These are phyloP conservation scores for Aureobasidium sp. DNA, from an alignment of 2,329 filamentous ascomycete genomes.

Conservation along the genomic window DNA sequence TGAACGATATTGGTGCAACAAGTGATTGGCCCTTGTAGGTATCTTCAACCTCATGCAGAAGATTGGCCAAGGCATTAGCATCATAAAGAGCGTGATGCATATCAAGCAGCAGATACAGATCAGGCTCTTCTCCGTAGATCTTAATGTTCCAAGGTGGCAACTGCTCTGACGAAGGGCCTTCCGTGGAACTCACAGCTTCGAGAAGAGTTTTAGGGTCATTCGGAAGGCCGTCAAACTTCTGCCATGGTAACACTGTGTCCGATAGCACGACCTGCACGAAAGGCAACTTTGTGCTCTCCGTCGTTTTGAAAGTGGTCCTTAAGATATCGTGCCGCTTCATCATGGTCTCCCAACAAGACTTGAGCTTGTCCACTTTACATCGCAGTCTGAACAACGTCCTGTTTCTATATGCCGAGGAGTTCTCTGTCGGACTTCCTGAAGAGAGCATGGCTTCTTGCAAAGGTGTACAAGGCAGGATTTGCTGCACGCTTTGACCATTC, in stretches of 20 bases:
- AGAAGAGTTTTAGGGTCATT: neutral
- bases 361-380: conserved; percentile 46
- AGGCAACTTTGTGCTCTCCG: conserved; percentile 52
- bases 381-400: conserved; percentile 57
- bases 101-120: conserved; percentile 39
- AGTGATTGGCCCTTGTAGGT: conserved; percentile 46
- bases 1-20: conserved; percentile 48
- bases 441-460: conserved; percentile 84
- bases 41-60: conserved; percentile 65
- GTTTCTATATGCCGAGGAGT: conserved; percentile 61
- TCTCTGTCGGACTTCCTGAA: conserved; percentile 38
- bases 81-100: conserved; percentile 86
- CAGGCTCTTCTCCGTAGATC: conserved; percentile 20
- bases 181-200: conserved; percentile 22
- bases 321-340: conserved; percentile 65
- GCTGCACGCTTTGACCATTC: conserved; percentile 37
- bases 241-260: conserved; percentile 40
- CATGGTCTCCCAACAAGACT: conserved; percentile 56
- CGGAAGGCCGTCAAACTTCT: conserved; percentile 16
- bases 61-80: conserved; percentile 63
- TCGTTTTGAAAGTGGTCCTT: conserved; percentile 66
- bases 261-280: conserved; percentile 66
- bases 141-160: conserved; percentile 32
- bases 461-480: conserved; percentile 73
- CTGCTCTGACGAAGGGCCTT: neutral